Conservation (phyloP, 257 asterid species). For the Scutellaria baicalensis region DNA sequence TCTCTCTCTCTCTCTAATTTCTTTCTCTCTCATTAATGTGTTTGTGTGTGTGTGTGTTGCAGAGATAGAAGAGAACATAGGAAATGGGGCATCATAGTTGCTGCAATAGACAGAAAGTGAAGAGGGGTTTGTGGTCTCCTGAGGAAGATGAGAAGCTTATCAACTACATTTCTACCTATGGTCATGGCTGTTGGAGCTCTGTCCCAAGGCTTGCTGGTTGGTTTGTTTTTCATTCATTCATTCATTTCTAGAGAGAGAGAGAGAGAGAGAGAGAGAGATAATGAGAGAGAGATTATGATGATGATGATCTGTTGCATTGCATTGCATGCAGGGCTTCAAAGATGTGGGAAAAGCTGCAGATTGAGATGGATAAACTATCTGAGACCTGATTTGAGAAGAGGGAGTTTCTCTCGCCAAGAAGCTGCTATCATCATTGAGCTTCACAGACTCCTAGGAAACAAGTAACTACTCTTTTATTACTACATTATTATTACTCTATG, state of each 20-base stretch:
- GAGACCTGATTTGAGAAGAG: conserved; percentile 79
- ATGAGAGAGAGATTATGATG: too few species aligned
- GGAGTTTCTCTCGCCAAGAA: conserved; percentile 57
- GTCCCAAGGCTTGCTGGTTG: conserved; percentile 75
- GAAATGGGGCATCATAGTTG: conserved; percentile 65
- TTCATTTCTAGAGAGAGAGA: background rate
- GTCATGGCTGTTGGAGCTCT: conserved; percentile 85
- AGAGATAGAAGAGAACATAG: background rate
- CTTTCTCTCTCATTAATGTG: too few species aligned
- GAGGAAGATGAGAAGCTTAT: conserved; percentile 78
- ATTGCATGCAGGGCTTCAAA: conserved; percentile 62
- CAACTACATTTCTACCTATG: conserved; percentile 53
- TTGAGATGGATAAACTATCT: conserved; percentile 70
- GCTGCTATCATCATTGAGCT: conserved; percentile 67
- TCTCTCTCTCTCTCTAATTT: too few species aligned
- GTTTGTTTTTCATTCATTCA: too few species aligned
- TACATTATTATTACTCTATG: too few species aligned
- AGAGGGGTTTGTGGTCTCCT: conserved; percentile 80
- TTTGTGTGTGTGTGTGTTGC: background rate
- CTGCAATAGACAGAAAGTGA: conserved; percentile 79
- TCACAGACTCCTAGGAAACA: conserved; percentile 67
- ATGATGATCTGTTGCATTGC: too few species aligned
- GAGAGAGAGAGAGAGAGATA: background rate
- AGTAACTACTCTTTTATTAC: too few species aligned
- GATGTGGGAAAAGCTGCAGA: conserved; percentile 89